These are phyloP conservation scores for Taiwanofungus camphoratus DNA, from an alignment of 1,284 basidiomycete species.

Conservation along the genomic window DNA sequence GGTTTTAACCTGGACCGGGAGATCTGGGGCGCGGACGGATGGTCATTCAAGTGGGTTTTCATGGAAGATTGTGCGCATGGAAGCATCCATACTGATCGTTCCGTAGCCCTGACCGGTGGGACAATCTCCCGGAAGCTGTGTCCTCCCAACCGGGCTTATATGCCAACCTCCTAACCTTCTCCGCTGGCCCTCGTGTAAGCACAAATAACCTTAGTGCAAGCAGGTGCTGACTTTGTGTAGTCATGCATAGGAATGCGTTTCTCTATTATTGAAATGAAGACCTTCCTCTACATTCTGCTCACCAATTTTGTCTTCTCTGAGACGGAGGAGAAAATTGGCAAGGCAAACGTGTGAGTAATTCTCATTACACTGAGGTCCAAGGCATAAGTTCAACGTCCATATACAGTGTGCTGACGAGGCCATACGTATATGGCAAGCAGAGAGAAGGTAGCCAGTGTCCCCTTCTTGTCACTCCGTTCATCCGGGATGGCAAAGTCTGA, in stretches of 20 bases:
- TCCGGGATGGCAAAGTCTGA: too few species aligned
- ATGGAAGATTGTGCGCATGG: not conserved
- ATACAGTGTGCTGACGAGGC: constrained; percentile 65
- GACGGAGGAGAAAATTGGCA: constrained; percentile 52
- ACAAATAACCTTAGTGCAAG: not conserved
- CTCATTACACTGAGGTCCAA: not conserved
- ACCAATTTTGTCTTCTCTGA: constrained; percentile 58
- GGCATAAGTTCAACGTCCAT: constrained; percentile 8
- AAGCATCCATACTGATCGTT: too few species aligned
- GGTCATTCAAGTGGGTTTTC: constrained; percentile 63
- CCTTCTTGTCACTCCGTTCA: constrained; percentile 41
- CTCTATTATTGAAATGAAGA: constrained; percentile 76
- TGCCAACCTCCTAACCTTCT: constrained; percentile 68
- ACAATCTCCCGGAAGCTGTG: constrained; percentile 61
- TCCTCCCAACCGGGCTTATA: constrained; percentile 60
- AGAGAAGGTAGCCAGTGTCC: constrained; percentile 67
- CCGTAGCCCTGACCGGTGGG: constrained; percentile 72
- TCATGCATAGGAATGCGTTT: constrained; percentile 77
- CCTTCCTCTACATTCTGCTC: constrained; percentile 63
- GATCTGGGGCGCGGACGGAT: constrained; percentile 73
- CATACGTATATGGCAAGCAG: constrained; percentile 56
- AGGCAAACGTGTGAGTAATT: constrained; percentile 57
- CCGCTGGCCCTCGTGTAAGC: constrained; percentile 70
- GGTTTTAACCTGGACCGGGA: constrained; percentile 69
- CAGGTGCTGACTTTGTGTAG: constrained; percentile 30